A percentile compares a stretch with the other conserved stretches of the same genome.
These are phyloP conservation scores for Oryza nivara DNA, from an alignment of 176 grass and related monocot genomes.

Conservation along the genomic window DNA sequence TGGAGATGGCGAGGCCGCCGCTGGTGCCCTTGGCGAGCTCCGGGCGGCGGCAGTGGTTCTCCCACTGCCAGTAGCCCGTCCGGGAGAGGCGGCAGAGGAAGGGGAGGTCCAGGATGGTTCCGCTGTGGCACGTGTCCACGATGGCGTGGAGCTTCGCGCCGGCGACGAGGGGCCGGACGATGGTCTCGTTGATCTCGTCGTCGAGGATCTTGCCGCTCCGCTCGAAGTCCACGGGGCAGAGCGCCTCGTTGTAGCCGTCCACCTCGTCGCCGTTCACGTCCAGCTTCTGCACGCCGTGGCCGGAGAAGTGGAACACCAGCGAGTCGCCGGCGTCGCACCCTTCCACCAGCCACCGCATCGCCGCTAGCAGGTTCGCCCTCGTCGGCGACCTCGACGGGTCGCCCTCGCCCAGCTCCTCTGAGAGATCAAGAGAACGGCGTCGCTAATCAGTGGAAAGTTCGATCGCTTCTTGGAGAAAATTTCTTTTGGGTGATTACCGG, in stretches of 20 bases:
- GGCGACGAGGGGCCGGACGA: slow-evolving; percentile 51
- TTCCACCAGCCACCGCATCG: slow-evolving; percentile 82
- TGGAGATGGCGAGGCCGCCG: slow-evolving; percentile 79
- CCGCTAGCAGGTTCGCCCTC: slow-evolving; percentile 57
- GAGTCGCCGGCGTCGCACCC: slow-evolving; percentile 60
- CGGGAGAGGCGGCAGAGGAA: slow-evolving; percentile 85
- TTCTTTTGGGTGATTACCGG: neutral
- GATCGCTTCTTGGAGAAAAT: neutral
- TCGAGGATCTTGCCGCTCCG: slow-evolving; percentile 56
- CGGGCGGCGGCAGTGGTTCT: slow-evolving; percentile 52
- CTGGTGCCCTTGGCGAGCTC: slow-evolving; percentile 49
- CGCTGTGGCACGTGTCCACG: slow-evolving; percentile 92
- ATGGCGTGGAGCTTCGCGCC: slow-evolving; percentile 87
- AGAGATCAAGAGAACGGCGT: neutral
- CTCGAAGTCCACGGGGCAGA: slow-evolving; percentile 86
- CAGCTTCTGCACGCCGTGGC: slow-evolving; percentile 89
- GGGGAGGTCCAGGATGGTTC: slow-evolving; percentile 82
- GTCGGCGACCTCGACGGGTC: slow-evolving; percentile 49
- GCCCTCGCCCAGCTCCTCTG: slow-evolving; percentile 47
- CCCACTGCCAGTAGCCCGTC: slow-evolving; percentile 79
- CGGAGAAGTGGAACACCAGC: slow-evolving; percentile 94
- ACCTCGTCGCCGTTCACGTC: slow-evolving; percentile 72
- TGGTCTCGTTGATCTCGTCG: slow-evolving; percentile 61
- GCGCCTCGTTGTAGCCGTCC: slow-evolving; percentile 87
- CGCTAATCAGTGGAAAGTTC: neutral